A percentile compares a stretch with the other conserved stretches of the same genome.
phyloP scores from a whole-genome alignment of 768 basidiomycete genomes.

The Phlebiopsis gigantea region DNA sequence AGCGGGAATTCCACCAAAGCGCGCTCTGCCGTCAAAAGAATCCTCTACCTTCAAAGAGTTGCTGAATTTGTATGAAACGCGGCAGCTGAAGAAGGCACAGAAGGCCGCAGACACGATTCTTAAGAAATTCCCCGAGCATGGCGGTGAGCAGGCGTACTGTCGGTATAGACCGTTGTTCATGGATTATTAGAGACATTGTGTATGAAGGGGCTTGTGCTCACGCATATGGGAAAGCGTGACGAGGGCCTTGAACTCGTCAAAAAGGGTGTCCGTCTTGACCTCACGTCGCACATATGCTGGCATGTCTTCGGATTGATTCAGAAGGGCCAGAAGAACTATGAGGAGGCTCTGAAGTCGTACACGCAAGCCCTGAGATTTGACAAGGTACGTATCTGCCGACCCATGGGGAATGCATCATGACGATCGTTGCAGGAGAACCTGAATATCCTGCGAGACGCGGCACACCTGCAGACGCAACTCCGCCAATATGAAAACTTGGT shows the following conservation, averaged over 20 bases:
- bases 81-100: conserved; percentile 83
- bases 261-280: conserved; percentile 75
- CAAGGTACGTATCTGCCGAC: conserved; percentile 48
- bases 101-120: conserved; percentile 92
- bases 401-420: background rate
- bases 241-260: conserved; percentile 81
- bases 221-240: conserved; percentile 73
- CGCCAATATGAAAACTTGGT: conserved; percentile 74
- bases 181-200: conserved; percentile 74
- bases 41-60: conserved; percentile 81
- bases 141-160: conserved; percentile 49
- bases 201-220: conserved; percentile 90
- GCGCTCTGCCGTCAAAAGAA: conserved; percentile 78
- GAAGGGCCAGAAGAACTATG: conserved; percentile 92
- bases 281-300: conserved; percentile 94
- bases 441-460: conserved; percentile 88
- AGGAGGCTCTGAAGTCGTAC: conserved; percentile 91
- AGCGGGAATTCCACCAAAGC: conserved; percentile 26
- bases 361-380: conserved; percentile 85
- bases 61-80: conserved; percentile 80
- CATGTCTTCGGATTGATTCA: conserved; percentile 96
- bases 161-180: background rate
- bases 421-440: conserved; percentile 71
- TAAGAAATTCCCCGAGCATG: conserved; percentile 94
- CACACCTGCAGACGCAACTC: conserved; percentile 83